Evolutionary conservation across 73 alveolate species (phyloP).

Genomic region (Paramecium tetraurelia): DNA sequence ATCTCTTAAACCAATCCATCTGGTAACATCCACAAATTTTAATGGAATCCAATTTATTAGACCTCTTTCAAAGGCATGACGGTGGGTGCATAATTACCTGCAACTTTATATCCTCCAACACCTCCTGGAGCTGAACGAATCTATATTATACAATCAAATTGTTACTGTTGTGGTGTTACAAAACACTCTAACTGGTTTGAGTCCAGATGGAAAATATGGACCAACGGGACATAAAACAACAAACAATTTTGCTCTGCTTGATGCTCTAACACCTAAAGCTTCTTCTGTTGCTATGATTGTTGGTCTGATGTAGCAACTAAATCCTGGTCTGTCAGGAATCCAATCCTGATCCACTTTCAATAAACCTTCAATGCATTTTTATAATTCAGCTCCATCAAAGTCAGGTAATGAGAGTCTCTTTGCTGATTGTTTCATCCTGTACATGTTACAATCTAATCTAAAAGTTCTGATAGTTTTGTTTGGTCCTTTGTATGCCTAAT

Average conservation of each 20-base stretch:
- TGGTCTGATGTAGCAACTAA: constrained; percentile 82
- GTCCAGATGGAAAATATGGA: constrained; percentile 84
- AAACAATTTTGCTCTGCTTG: constrained; percentile 71
- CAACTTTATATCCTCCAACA: constrained; percentile 74
- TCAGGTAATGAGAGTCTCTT: constrained; percentile 70
- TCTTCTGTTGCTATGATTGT: constrained; percentile 80
- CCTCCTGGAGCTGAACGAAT: constrained; percentile 88
- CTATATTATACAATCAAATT: not conserved
- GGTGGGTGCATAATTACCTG: constrained; percentile 85
- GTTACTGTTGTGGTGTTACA: constrained; percentile 64
- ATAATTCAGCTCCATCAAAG: constrained; percentile 74
- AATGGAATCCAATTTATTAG: constrained; percentile 73
- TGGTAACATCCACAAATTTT: constrained; percentile 74
- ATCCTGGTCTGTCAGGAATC: constrained; percentile 82
- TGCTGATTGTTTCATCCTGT: constrained; percentile 71
- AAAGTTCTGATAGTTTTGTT: constrained; percentile 59
- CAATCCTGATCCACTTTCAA: constrained; percentile 75
- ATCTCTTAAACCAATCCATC: constrained; percentile 62
- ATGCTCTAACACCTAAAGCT: constrained; percentile 76
- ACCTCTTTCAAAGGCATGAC: constrained; percentile 68
- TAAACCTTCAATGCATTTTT: constrained; percentile 70
- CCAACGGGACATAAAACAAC: constrained; percentile 83
- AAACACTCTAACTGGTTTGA: constrained; percentile 71
- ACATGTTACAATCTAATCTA: constrained; percentile 71
- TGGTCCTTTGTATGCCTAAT: constrained; percentile 67